Evolutionary conservation across 441 rosid genomes (phyloP).

Genomic region (Corymbia calophylla): DNA sequence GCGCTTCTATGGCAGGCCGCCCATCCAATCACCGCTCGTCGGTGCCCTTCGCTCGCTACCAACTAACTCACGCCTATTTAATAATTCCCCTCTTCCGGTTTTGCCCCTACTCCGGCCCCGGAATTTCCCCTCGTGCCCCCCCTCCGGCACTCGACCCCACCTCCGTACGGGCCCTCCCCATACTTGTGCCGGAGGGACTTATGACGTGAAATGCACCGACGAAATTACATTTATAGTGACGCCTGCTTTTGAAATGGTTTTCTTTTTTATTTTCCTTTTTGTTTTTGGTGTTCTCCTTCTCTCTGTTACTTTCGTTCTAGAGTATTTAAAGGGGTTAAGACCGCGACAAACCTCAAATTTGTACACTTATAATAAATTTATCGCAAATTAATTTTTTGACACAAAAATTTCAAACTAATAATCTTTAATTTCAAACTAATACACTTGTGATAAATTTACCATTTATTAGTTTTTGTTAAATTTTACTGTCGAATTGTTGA

Average conservation of each 20-base stretch:
- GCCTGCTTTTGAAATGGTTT: neutral
- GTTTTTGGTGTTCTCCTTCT: no score
- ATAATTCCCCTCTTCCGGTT: slow-evolving; percentile 5
- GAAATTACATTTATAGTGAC: neutral
- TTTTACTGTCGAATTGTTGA: no score
- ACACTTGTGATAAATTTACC: no score
- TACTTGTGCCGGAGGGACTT: neutral
- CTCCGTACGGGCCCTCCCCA: neutral
- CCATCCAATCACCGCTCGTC: slow-evolving; percentile 49
- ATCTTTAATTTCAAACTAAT: no score
- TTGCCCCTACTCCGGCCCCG: neutral
- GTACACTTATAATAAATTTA: no score
- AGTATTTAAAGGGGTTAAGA: no score
- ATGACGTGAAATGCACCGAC: neutral
- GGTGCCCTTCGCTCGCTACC: slow-evolving; percentile 29
- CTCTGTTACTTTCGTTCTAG: no score
- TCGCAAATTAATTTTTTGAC: no score
- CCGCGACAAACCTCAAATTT: no score
- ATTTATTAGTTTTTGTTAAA: no score
- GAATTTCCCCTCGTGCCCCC: neutral
- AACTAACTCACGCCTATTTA: slow-evolving; percentile 22
- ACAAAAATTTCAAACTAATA: no score
- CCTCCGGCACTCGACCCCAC: neutral
- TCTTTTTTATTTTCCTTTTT: rapidly evolving
- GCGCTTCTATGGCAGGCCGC: slow-evolving; percentile 21